These are phyloP conservation scores for Coccomyxa subellipsoidea DNA, from an alignment of 163 green algal genomes.

Conservation along the genomic window DNA sequence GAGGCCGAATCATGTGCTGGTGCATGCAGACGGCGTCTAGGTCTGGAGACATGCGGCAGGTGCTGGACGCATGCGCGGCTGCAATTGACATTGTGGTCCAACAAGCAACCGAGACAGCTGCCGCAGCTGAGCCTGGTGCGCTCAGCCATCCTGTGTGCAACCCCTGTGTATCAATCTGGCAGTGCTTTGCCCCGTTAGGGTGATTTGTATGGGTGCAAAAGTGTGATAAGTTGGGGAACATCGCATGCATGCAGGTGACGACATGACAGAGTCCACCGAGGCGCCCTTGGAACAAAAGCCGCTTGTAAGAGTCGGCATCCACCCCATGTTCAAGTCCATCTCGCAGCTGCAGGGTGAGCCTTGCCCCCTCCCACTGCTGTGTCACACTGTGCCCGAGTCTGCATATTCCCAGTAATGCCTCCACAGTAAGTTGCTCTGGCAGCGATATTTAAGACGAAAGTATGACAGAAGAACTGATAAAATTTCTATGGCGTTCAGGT, in stretches of 20 bases:
- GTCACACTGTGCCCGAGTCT: neutral
- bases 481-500: slow-evolving; percentile 1
- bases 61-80: slow-evolving; percentile 30
- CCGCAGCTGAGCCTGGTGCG: slow-evolving; percentile 2
- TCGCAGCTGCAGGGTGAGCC: slow-evolving; percentile 1
- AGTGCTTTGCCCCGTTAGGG: no score
- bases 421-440: neutral
- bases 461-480: neutral
- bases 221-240: no score
- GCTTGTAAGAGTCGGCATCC: neutral
- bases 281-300: neutral
- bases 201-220: no score
- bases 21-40: slow-evolving; percentile 17
- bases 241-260: neutral
- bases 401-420: neutral
- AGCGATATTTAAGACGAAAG: neutral
- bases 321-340: neutral
- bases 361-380: neutral
- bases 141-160: neutral
- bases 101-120: slow-evolving; percentile 11
- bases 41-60: slow-evolving; percentile 31
- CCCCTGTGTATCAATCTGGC: neutral
- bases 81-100: slow-evolving; percentile 26
- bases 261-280: neutral
- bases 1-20: neutral